These are phyloP conservation scores for Cylindrotheca fusiformis DNA, from an alignment of 108 stramenopile species.

Conservation along the genomic window DNA sequence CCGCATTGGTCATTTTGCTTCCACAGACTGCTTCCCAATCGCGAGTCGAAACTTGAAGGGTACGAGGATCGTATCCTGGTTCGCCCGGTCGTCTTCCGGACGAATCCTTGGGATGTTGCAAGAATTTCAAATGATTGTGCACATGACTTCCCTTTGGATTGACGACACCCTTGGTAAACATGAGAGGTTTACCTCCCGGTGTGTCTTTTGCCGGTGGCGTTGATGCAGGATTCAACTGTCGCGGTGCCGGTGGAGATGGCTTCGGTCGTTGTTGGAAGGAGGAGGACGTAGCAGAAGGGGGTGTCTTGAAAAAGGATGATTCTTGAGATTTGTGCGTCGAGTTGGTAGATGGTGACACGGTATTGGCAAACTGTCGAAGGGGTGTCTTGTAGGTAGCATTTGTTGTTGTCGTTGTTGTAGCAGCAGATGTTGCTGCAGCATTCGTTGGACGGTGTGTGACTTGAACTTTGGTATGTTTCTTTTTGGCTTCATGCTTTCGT, in stretches of 20 bases:
- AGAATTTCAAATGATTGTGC: slow-evolving; percentile 86
- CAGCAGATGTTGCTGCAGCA: slow-evolving; percentile 7
- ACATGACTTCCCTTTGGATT: slow-evolving; percentile 80
- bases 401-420: neutral
- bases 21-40: slow-evolving; percentile 39
- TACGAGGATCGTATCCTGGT: slow-evolving; percentile 87
- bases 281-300: neutral
- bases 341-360: slow-evolving; percentile 4
- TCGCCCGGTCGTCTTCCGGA: slow-evolving; percentile 51
- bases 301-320: neutral
- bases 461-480: neutral
- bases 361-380: slow-evolving; percentile 22
- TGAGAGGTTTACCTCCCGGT: neutral
- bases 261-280: neutral
- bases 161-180: slow-evolving; percentile 44
- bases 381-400: too few species aligned
- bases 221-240: neutral
- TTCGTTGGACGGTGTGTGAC: slow-evolving; percentile 7
- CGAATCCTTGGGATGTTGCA: slow-evolving; percentile 63
- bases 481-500: slow-evolving; percentile 1
- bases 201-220: neutral
- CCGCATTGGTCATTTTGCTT: slow-evolving; percentile 79
- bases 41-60: slow-evolving; percentile 59
- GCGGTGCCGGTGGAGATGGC: neutral
- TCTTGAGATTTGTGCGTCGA: neutral